These are phyloP conservation scores for Eragrostis curvula DNA, from an alignment of 176 grass and related monocot genomes.

Conservation along the genomic window DNA sequence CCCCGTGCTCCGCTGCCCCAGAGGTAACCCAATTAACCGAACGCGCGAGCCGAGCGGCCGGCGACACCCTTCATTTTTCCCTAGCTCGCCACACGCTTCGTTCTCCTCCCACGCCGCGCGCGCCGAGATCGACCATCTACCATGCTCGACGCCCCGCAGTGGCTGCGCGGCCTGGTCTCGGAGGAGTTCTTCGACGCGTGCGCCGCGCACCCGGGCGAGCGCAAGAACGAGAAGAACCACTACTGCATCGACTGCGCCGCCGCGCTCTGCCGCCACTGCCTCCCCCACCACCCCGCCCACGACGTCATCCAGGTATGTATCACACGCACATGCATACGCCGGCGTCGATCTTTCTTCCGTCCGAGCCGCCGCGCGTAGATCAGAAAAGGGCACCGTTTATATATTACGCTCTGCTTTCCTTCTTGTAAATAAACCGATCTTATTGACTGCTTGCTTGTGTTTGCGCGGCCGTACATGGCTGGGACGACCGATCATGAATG, in stretches of 20 bases:
- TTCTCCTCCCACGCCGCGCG: not conserved
- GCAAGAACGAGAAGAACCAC: slow-evolving; percentile 70
- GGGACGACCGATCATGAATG: too few species aligned
- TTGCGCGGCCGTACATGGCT: not conserved
- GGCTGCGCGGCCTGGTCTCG: slow-evolving; percentile 46
- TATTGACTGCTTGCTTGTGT: not conserved
- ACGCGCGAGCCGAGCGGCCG: not conserved
- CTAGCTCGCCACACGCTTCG: not conserved
- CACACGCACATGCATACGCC: too few species aligned
- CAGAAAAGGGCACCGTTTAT: too few species aligned
- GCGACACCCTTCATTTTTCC: not conserved
- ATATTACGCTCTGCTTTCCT: too few species aligned
- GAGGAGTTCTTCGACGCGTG: slow-evolving; percentile 65
- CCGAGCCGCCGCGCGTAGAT: too few species aligned
- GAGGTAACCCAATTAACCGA: not conserved
- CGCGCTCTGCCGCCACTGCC: slow-evolving; percentile 59
- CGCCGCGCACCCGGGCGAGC: slow-evolving; percentile 40
- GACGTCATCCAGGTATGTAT: slow-evolving; percentile 41
- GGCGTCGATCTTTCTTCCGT: too few species aligned
- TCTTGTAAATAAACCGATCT: not conserved
- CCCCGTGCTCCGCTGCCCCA: not conserved
- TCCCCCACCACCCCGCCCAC: slow-evolving; percentile 44
- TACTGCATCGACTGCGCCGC: slow-evolving; percentile 57
- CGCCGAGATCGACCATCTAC: not conserved
- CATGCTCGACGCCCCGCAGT: slow-evolving; percentile 37